Percentiles rank a stretch among this genome's conserved stretches.
phyloP scores from a whole-genome alignment of 2,329 filamentous ascomycete genomes.

The Pseudogymnoascus sp. region DNA sequence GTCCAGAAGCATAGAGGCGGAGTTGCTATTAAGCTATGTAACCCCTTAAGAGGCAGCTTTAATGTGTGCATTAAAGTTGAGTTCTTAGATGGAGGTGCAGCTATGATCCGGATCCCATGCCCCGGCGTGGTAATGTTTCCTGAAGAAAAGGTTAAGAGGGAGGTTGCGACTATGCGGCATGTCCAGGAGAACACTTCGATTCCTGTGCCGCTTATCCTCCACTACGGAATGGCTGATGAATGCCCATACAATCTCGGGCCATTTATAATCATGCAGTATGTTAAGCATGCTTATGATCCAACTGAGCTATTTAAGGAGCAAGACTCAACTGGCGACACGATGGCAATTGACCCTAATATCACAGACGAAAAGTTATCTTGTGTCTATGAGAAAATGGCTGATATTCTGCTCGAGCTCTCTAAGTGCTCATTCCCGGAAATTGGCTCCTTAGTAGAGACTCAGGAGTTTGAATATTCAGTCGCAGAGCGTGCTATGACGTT shows the following conservation, averaged over 20 bases:
- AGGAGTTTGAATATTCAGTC: slow-evolving; percentile 9
- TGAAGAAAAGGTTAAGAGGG: slow-evolving; percentile 22
- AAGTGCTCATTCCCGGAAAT: slow-evolving; percentile 15
- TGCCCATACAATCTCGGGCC: slow-evolving; percentile 22
- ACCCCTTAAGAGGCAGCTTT: not conserved
- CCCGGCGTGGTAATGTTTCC: slow-evolving; percentile 11
- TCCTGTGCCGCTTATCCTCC: slow-evolving; percentile 21
- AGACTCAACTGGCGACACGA: slow-evolving; percentile 5
- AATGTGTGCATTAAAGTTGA: not conserved
- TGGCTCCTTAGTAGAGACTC: slow-evolving; percentile 13
- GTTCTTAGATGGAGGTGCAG: not conserved
- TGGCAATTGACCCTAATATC: slow-evolving; percentile 18
- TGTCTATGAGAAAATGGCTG: slow-evolving; percentile 16
- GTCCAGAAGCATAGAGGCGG: not conserved
- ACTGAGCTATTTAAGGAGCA: slow-evolving; percentile 20
- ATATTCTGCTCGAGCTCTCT: slow-evolving; percentile 13
- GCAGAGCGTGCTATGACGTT: slow-evolving; percentile 13
- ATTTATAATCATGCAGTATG: slow-evolving; percentile 32
- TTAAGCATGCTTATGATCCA: slow-evolving; percentile 21
- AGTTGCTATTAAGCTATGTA: not conserved
- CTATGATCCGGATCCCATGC: slow-evolving; percentile 11
- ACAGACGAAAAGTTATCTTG: slow-evolving; percentile 10
- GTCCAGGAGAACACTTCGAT: slow-evolving; percentile 20
- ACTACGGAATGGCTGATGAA: slow-evolving; percentile 16
- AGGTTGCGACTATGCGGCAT: slow-evolving; percentile 23